A percentile compares a stretch with the other conserved stretches of the same genome.
phyloP scores from a whole-genome alignment of 306 rosid species.

The Cicer yamashitae region DNA sequence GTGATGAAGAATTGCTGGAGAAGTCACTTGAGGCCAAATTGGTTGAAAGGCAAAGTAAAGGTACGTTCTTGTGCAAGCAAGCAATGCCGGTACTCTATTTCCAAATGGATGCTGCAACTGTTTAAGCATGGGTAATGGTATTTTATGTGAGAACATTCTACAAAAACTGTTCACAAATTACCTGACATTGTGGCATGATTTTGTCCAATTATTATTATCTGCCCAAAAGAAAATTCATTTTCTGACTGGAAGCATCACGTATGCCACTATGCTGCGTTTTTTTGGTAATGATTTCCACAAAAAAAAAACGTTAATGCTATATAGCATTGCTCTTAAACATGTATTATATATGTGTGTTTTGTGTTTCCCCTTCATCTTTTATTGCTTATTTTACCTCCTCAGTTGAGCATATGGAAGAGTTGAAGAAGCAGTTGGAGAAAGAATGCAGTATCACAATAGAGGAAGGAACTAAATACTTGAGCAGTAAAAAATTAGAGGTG shows the following conservation, averaged over 20 bases:
- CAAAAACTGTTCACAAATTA: slow-evolving; percentile 6
- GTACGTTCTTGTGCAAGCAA: slow-evolving; percentile 50
- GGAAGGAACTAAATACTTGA: slow-evolving; percentile 60
- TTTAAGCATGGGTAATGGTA: slow-evolving; percentile 9
- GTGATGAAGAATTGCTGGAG: slow-evolving; percentile 69
- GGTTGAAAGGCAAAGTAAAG: slow-evolving; percentile 72
- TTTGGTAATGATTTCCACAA: slow-evolving; percentile 7
- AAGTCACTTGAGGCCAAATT: slow-evolving; percentile 82
- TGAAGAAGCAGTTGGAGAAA: slow-evolving; percentile 61
- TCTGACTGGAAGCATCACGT: slow-evolving; percentile 9
- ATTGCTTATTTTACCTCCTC: slow-evolving; percentile 24
- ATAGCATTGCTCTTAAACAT: slow-evolving; percentile 20
- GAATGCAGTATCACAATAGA: slow-evolving; percentile 60
- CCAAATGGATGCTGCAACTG: slow-evolving; percentile 16
- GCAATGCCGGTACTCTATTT: slow-evolving; percentile 34
- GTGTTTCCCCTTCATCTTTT: slow-evolving; percentile 13
- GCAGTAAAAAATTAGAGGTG: slow-evolving; percentile 57
- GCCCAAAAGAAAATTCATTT: slow-evolving; percentile 1
- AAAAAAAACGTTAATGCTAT: not conserved
- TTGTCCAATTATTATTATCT: not conserved
- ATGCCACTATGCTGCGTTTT: not conserved
- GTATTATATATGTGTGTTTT: not conserved
- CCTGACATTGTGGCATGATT: slow-evolving; percentile 15
- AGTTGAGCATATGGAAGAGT: slow-evolving; percentile 71
- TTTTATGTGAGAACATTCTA: slow-evolving; percentile 12